phyloP scores from a whole-genome alignment of 345 rosid genomes.

The Turritis glabra region DNA sequence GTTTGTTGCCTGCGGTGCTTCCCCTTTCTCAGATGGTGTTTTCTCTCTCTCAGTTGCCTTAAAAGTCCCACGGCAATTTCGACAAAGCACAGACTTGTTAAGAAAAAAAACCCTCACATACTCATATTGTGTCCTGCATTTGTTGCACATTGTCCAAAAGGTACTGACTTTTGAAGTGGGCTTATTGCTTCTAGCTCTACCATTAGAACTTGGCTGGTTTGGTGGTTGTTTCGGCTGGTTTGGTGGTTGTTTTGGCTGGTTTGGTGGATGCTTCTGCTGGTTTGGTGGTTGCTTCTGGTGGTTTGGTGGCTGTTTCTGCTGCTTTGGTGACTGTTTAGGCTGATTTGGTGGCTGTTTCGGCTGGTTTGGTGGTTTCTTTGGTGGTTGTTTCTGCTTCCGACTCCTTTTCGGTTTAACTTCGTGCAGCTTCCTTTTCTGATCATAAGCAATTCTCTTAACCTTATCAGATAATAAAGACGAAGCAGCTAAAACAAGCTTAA shows the following conservation, averaged over 20 bases:
- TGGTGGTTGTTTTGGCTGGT: neutral
- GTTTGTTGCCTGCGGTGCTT: slow-evolving; percentile 30
- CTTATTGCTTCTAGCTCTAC: slow-evolving; percentile 33
- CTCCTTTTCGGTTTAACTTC: slow-evolving; percentile 40
- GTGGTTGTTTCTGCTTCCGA: slow-evolving; percentile 32
- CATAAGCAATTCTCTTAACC: slow-evolving; percentile 65
- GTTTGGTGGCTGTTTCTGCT: neutral
- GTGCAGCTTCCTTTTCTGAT: slow-evolving; percentile 54
- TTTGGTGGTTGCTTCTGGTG: neutral
- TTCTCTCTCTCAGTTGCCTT: slow-evolving; percentile 60
- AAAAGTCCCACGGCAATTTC: slow-evolving; percentile 64
- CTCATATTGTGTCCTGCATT: slow-evolving; percentile 68
- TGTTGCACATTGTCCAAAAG: slow-evolving; percentile 80
- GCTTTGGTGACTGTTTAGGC: neutral
- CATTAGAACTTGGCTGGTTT: slow-evolving; percentile 12
- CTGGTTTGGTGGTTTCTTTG: slow-evolving; percentile 1
- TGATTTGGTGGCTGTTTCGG: neutral
- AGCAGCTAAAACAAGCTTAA: slow-evolving; percentile 71
- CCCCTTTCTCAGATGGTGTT: slow-evolving; percentile 36
- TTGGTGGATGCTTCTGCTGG: neutral
- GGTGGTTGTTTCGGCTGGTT: neutral
- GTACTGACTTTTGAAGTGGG: slow-evolving; percentile 43
- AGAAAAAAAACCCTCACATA: slow-evolving; percentile 64
- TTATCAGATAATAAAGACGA: slow-evolving; percentile 77
- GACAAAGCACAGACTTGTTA: slow-evolving; percentile 72